These are phyloP conservation scores for Chaetothyriales sp. DNA, from an alignment of 2,329 filamentous ascomycete genomes.

Conservation along the genomic window DNA sequence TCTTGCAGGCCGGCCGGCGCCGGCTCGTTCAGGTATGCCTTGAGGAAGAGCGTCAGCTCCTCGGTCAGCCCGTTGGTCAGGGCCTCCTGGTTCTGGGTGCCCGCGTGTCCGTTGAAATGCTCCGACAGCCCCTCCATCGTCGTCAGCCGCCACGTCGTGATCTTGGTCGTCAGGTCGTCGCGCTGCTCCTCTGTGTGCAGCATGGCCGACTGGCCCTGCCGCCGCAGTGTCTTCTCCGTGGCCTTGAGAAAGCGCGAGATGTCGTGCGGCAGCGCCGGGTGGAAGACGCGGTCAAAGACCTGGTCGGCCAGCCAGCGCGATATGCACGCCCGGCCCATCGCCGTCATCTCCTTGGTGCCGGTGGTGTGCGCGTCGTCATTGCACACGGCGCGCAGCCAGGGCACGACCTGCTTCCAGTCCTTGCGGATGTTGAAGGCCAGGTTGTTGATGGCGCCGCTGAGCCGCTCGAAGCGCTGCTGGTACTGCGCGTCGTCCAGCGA, in stretches of 20 bases:
- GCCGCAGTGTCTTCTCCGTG: slow-evolving; percentile 77
- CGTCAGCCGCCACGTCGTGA: slow-evolving; percentile 84
- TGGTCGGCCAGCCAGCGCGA: slow-evolving; percentile 82
- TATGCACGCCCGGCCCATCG: slow-evolving; percentile 77
- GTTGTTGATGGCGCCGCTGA: slow-evolving; percentile 90
- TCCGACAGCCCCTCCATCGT: slow-evolving; percentile 82
- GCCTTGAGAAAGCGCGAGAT: slow-evolving; percentile 69
- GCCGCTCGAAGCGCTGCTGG: slow-evolving; percentile 68
- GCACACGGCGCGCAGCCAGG: slow-evolving; percentile 66
- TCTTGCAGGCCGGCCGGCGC: slow-evolving; percentile 71
- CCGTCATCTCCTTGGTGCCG: slow-evolving; percentile 96
- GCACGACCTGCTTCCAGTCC: slow-evolving; percentile 70
- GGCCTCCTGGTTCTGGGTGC: slow-evolving; percentile 50
- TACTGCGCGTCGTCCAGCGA: slow-evolving; percentile 95
- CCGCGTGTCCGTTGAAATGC: slow-evolving; percentile 51
- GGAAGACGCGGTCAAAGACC: slow-evolving; percentile 83
- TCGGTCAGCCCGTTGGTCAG: slow-evolving; percentile 59
- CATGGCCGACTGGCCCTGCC: slow-evolving; percentile 18
- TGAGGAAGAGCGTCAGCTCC: slow-evolving; percentile 55
- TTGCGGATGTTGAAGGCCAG: slow-evolving; percentile 93
- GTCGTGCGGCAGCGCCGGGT: slow-evolving; percentile 65
- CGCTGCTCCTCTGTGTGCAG: slow-evolving; percentile 38
- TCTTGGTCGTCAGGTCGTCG: slow-evolving; percentile 72
- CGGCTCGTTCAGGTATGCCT: slow-evolving; percentile 61
- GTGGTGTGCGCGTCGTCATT: slow-evolving; percentile 74